These are phyloP conservation scores for Camelina laxa DNA, from an alignment of 345 rosid genomes.

Conservation along the genomic window DNA sequence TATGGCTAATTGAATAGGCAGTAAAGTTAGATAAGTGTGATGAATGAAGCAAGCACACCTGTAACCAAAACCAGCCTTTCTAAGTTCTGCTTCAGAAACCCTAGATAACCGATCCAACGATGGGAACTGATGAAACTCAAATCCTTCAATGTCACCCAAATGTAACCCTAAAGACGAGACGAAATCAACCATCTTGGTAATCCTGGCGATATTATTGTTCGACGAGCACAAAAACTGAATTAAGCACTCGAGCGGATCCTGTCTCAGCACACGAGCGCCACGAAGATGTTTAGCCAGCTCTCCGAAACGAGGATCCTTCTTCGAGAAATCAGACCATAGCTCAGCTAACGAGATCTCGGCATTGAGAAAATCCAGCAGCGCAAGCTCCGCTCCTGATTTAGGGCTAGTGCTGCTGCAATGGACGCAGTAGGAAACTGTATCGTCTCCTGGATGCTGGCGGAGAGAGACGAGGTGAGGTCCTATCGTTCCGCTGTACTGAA, in stretches of 20 bases:
- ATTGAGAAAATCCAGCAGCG: slow-evolving; percentile 83
- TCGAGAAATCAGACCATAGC: slow-evolving; percentile 70
- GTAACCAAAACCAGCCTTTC: slow-evolving; percentile 90
- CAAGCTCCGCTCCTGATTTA: slow-evolving; percentile 54
- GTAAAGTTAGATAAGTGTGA: slow-evolving; percentile 17
- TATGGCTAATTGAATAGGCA: not conserved
- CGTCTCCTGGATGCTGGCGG: slow-evolving; percentile 56
- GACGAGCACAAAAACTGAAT: slow-evolving; percentile 92
- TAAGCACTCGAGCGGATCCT: slow-evolving; percentile 91
- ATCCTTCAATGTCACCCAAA: slow-evolving; percentile 70
- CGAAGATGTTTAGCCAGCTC: slow-evolving; percentile 61
- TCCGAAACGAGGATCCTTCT: slow-evolving; percentile 66
- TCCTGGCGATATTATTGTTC: slow-evolving; percentile 85
- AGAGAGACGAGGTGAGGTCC: slow-evolving; percentile 82
- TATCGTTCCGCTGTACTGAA: slow-evolving; percentile 74
- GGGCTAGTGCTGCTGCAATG: slow-evolving; percentile 57
- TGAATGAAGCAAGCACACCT: slow-evolving; percentile 50
- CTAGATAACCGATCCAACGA: slow-evolving; percentile 63
- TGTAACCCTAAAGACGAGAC: slow-evolving; percentile 67
- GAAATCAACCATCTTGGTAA: slow-evolving; percentile 87
- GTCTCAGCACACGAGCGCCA: slow-evolving; percentile 92
- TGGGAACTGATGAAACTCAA: slow-evolving; percentile 84
- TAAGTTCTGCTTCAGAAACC: slow-evolving; percentile 71
- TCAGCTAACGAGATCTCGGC: slow-evolving; percentile 54
- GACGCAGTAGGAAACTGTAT: slow-evolving; percentile 58